Conservation (phyloP, 1,284 basidiomycete species). For the Papiliotrema laurentii region DNA sequence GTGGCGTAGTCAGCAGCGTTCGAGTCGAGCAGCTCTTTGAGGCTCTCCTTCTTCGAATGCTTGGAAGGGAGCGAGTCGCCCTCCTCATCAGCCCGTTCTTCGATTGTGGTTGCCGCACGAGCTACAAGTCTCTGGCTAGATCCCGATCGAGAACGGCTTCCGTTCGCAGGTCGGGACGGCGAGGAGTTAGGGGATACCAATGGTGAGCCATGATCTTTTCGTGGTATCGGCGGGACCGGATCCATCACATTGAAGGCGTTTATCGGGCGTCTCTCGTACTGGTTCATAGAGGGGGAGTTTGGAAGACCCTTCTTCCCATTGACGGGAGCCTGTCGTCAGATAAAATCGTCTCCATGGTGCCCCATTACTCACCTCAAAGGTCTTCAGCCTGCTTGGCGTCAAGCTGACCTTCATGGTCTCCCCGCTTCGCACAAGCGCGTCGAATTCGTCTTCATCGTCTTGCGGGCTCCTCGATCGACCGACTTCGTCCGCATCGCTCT, state of each 20-base stretch:
- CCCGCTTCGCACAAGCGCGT: constrained; percentile 78
- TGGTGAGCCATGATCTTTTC: neutral
- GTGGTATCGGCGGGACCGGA: neutral
- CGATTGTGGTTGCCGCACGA: constrained; percentile 28
- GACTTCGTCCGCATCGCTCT: constrained; percentile 14
- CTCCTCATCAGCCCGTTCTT: constrained; percentile 33
- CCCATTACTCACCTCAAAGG: constrained; percentile 67
- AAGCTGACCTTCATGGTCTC: constrained; percentile 91
- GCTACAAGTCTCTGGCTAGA: constrained; percentile 18
- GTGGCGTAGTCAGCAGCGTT: constrained; percentile 3
- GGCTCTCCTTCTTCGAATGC: constrained; percentile 21
- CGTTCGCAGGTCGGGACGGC: neutral
- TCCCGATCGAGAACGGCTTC: constrained; percentile 6
- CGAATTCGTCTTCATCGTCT: constrained; percentile 65
- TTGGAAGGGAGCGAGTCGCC: constrained; percentile 7
- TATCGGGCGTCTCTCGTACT: too few species aligned
- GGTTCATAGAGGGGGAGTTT: too few species aligned
- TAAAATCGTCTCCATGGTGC: too few species aligned
- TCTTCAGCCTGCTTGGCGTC: constrained; percentile 83
- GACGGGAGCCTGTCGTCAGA: too few species aligned
- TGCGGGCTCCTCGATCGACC: constrained; percentile 5
- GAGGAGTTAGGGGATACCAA: neutral
- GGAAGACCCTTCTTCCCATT: too few species aligned
- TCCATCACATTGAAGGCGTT: too few species aligned
- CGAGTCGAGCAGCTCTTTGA: constrained; percentile 21